Conservation (phyloP, 2,329 filamentous ascomycete genomes). For the Penicillium sp. region DNA sequence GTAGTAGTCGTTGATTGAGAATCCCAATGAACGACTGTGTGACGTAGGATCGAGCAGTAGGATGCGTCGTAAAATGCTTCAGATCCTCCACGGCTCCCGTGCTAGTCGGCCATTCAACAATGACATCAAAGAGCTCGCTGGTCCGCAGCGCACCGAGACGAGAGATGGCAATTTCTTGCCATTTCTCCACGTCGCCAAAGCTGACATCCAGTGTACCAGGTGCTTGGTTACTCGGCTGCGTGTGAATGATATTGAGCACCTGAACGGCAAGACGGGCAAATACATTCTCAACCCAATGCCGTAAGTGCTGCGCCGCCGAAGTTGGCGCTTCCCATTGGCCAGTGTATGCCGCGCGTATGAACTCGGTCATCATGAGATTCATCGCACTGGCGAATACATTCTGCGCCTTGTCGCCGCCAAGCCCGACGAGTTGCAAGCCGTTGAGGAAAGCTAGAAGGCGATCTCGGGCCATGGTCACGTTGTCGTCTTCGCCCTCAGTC, state of each 20-base stretch:
- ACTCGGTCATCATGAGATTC: slow-evolving; percentile 60
- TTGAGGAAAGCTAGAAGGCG: slow-evolving; percentile 47
- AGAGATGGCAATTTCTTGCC: slow-evolving; percentile 60
- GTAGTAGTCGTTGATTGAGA: slow-evolving; percentile 60
- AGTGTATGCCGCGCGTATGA: slow-evolving; percentile 61
- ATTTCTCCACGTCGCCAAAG: slow-evolving; percentile 54
- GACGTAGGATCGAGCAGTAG: slow-evolving; percentile 59
- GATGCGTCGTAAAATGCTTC: slow-evolving; percentile 59
- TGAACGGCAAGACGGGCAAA: slow-evolving; percentile 58
- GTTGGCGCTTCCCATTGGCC: slow-evolving; percentile 60
- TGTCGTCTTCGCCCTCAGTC: slow-evolving; percentile 34
- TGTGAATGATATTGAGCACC: slow-evolving; percentile 49
- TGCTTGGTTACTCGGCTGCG: slow-evolving; percentile 25
- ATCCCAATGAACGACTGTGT: slow-evolving; percentile 59
- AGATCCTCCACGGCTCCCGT: slow-evolving; percentile 64
- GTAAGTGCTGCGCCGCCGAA: slow-evolving; percentile 54
- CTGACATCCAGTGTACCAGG: slow-evolving; percentile 37
- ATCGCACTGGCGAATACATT: slow-evolving; percentile 63
- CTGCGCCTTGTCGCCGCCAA: slow-evolving; percentile 60
- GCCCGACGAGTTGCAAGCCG: slow-evolving; percentile 56
- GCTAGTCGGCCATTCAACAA: slow-evolving; percentile 64
- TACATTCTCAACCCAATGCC: slow-evolving; percentile 59
- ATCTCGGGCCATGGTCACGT: slow-evolving; percentile 36
- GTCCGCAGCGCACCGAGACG: slow-evolving; percentile 61
- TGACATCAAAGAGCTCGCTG: slow-evolving; percentile 63